Conservation (phyloP, 2,329 filamentous ascomycete species). For the Geosmithia putterillii region DNA sequence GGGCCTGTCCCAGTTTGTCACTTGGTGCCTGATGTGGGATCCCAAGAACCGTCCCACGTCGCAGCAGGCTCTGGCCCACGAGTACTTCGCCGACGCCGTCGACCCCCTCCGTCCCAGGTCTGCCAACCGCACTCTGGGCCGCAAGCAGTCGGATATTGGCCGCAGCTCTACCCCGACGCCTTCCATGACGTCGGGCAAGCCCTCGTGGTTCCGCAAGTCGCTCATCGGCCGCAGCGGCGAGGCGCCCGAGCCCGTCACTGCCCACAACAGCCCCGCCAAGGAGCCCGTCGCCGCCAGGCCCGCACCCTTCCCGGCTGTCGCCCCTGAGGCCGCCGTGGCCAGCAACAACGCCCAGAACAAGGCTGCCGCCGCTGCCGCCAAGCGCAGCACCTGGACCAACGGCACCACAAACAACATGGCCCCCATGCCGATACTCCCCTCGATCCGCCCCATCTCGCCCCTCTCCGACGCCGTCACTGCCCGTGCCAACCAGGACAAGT, state of each 20-base stretch:
- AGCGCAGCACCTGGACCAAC: constrained; percentile 90
- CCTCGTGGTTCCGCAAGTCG: constrained; percentile 95
- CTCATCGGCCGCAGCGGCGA: constrained; percentile 71
- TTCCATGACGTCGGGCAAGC: constrained; percentile 58
- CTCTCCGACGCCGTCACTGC: constrained; percentile 87
- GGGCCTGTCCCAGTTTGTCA: constrained; percentile 83
- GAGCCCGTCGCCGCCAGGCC: constrained; percentile 31
- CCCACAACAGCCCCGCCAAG: constrained; percentile 29
- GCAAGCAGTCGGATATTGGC: constrained; percentile 79
- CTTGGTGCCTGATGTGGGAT: constrained; percentile 99
- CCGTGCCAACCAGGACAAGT: constrained; percentile 67
- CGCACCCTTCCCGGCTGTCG: constrained; percentile 22
- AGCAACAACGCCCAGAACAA: constrained; percentile 20
- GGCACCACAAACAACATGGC: constrained; percentile 55
- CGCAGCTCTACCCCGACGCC: constrained; percentile 40
- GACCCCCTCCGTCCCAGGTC: constrained; percentile 91
- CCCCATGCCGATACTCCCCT: constrained; percentile 92
- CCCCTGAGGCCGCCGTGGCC: too few species aligned
- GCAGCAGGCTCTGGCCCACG: constrained; percentile 84
- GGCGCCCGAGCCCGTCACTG: constrained; percentile 46
- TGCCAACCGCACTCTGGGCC: constrained; percentile 68
- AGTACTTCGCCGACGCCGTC: constrained; percentile 86
- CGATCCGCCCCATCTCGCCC: constrained; percentile 90
- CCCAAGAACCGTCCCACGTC: constrained; percentile 86
- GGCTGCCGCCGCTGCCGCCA: constrained; percentile 44